Evolutionary conservation across 495 filamentous ascomycete genomes (phyloP), one percentile per base, ranked within the genome.

Genomic region (Ramalina intermedia): DNA sequence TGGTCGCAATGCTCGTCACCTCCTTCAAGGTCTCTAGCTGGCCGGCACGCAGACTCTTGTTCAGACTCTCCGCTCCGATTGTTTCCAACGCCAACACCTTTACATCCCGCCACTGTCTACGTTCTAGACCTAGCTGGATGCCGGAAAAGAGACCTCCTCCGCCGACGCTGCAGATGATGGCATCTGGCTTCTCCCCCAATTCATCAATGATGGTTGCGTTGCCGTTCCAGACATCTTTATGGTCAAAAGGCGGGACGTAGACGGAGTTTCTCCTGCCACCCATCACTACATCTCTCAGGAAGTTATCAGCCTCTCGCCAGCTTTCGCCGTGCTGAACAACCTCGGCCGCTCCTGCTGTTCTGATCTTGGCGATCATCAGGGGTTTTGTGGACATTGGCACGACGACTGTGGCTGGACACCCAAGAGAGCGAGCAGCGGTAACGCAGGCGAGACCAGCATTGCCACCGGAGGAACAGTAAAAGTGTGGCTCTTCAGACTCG

Each of bases 201-300:
- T 98, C 91, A 51, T 82, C 75, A 20, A 95, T 63, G 35, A 96
- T 56, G 2, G 76, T 85, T 38, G 74, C 68, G 55, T 81, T 74
- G 26, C 91, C 91, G 24, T 79, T 67, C 90, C 91, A 96, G 55
- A 96, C 78, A 52, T 82, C 78, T 29, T 76, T 69, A 63, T 94
- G 77, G 61, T 98, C 87, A 56, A 96, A 98, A 14, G 91, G 91
- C 29, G 87, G 83, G 7, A 91, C 85, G 62, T 96, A 95, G n/a
- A 89, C 75, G 12, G 79, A 78, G 46, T 71, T 62, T 43, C 49
- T 23, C 4, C 12, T 35, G 18, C 18, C 33, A 9, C 14, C 26
- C 60, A 90, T 70, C 18, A 87, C 58, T 1, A 73, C 70, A 21
- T 74, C 70, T 18, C 78, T 73, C 58, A 94, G 74, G 59, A 78